Evolutionary conservation across 176 grass and related monocot genomes (phyloP).

Genomic region (Guadua angustifolia): DNA sequence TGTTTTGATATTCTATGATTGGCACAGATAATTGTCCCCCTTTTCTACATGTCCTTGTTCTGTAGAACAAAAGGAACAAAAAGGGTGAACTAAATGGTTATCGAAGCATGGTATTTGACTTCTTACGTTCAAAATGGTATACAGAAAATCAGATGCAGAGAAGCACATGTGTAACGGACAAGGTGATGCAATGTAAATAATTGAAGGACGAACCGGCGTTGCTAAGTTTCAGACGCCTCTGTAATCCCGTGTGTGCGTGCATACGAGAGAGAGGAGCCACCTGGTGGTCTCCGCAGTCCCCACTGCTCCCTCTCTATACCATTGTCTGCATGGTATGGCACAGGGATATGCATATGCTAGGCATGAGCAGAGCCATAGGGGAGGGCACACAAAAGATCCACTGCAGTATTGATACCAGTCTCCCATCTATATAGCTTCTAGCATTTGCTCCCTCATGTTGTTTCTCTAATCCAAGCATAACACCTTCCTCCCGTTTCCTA

Average conservation of each 20-base stretch:
- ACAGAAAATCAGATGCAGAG: constrained; percentile 41
- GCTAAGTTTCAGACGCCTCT: constrained; percentile 47
- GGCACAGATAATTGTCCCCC: constrained; percentile 10
- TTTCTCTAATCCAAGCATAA: constrained; percentile 54
- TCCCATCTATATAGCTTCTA: constrained; percentile 49
- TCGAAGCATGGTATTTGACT: background rate
- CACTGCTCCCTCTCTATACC: constrained; percentile 45
- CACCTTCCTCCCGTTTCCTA: constrained; percentile 54
- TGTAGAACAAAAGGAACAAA: constrained; percentile 43
- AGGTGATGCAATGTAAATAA: constrained; percentile 49
- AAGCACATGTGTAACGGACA: constrained; percentile 42
- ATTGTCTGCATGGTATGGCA: constrained; percentile 61
- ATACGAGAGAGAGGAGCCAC: constrained; percentile 39
- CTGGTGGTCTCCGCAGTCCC: constrained; percentile 58
- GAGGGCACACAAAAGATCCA: constrained; percentile 6
- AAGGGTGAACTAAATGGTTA: constrained; percentile 2
- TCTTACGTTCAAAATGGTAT: constrained; percentile 6
- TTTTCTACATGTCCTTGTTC: constrained; percentile 5
- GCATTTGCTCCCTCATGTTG: constrained; percentile 39
- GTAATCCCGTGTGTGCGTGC: constrained; percentile 53
- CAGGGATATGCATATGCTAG: constrained; percentile 47
- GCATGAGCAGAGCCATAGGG: constrained; percentile 40
- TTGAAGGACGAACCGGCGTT: constrained; percentile 21
- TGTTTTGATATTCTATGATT: background rate
- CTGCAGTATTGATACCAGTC: constrained; percentile 41